A percentile compares a stretch with the other conserved stretches of the same genome.
These are phyloP conservation scores for Fraxinus sp. DNA, from an alignment of 305 asterid species.

Conservation along the genomic window DNA sequence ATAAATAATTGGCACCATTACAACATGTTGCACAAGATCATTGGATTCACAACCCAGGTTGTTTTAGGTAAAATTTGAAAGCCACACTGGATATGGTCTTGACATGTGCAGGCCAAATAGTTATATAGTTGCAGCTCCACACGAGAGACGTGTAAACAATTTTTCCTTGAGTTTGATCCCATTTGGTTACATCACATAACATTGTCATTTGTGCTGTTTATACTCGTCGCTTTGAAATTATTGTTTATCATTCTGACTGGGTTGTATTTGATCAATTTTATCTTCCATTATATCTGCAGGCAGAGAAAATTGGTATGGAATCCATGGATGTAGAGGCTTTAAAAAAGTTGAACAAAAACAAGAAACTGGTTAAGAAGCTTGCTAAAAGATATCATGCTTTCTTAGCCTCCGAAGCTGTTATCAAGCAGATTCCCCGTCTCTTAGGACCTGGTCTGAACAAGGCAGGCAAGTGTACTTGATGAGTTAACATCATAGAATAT, in stretches of 20 bases:
- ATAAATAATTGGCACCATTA: neutral
- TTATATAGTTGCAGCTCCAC: neutral
- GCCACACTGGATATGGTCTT: neutral
- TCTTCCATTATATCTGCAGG: slow-evolving; percentile 33
- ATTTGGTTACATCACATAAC: neutral
- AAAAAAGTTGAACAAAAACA: slow-evolving; percentile 68
- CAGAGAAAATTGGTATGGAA: slow-evolving; percentile 59
- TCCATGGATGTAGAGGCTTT: slow-evolving; percentile 76
- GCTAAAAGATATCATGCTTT: slow-evolving; percentile 74
- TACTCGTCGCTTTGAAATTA: neutral
- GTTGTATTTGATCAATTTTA: neutral
- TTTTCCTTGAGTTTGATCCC: neutral
- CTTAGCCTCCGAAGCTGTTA: slow-evolving; percentile 70
- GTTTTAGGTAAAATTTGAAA: neutral
- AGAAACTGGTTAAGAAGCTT: slow-evolving; percentile 70
- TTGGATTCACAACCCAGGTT: neutral
- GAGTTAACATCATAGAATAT: neutral
- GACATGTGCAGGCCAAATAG: neutral
- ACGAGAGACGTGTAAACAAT: neutral
- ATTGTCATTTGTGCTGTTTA: neutral
- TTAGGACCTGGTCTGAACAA: slow-evolving; percentile 77
- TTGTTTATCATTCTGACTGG: neutral
- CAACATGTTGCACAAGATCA: neutral
- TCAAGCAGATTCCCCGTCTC: slow-evolving; percentile 77
- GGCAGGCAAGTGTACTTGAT: slow-evolving; percentile 53